Evolutionary conservation across 1,284 basidiomycete species (phyloP), one percentile per base, ranked within the genome.

Genomic region (Pyrrhoderma lamaoense): DNA sequence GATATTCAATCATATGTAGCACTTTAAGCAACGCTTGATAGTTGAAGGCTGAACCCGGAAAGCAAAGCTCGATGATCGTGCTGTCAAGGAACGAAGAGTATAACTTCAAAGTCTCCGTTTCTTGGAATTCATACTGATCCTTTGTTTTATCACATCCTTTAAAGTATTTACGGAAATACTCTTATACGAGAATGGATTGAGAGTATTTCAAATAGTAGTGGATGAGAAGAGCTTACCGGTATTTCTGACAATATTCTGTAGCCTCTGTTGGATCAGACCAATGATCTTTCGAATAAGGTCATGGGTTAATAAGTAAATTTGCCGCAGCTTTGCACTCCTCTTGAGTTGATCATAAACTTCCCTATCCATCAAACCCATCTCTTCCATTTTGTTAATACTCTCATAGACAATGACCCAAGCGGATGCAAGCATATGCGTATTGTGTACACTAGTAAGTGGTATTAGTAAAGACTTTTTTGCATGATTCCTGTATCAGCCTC

Each of bases 61-160:
- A 80, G 60, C 81, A 85, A 2, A 89, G 65, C 61, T 89, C 87
- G 54, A 89, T 76, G 55, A 89, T 75, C 52, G 89, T 84, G 1
- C 84, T 86, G 62, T 89, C 87, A 40, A 89, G 63, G 67, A 86
- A 89, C 1, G 85, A 89, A 58, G 74, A 74, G 59, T 83, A 79
- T 36, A 80, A 77, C 22, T 71, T 68, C 57, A 78, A 77, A 49
- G 87, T 64, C 42, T 70, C 70, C 7, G 63, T 66, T 73, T 75
- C 80, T 57, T 88, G 80, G 62, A 89, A 89, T 4, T 73, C 45
- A 14, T 31, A 0, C 60, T 60, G 40, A 73, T 69, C 14, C 66
- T 55, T 27, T 52, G 38, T 45, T 45, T 45, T 49, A 45, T 31
- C 55, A 45, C 62, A 57, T 57, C 55, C 56, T 56, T 39, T 36